phyloP scores from a whole-genome alignment of 2,329 filamentous ascomycete genomes.

The Pseudogymnoascus sp. region DNA sequence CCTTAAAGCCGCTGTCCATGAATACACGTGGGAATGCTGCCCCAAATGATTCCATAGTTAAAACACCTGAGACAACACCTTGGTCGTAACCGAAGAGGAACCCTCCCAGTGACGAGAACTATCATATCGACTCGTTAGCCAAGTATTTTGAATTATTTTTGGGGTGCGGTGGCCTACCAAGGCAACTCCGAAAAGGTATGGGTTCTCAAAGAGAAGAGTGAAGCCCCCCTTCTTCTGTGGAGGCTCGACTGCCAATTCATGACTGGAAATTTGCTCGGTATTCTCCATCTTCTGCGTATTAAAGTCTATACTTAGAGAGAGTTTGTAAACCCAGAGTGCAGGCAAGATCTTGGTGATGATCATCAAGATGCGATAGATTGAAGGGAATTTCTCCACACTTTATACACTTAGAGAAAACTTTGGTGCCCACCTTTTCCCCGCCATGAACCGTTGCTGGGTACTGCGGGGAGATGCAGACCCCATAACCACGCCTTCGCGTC shows the following conservation, averaged over 20 bases:
- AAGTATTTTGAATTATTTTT: background rate
- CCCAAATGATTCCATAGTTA: conserved; percentile 38
- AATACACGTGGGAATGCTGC: conserved; percentile 33
- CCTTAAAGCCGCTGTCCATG: conserved; percentile 38
- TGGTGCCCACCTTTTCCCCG: conserved; percentile 3
- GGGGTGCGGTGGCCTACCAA: conserved; percentile 22
- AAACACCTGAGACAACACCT: conserved; percentile 38
- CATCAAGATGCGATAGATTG: background rate
- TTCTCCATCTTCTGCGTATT: background rate
- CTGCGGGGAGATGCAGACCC: background rate
- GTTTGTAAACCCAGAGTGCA: background rate
- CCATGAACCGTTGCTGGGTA: background rate
- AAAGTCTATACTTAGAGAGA: background rate
- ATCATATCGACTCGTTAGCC: background rate
- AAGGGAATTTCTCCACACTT: conserved; percentile 3
- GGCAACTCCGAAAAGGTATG: conserved; percentile 32
- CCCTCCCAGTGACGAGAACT: conserved; percentile 36
- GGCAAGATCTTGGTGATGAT: background rate
- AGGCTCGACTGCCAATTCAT: background rate
- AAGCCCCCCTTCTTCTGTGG: background rate
- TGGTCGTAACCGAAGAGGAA: conserved; percentile 41
- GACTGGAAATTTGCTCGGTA: background rate
- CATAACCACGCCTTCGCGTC: background rate
- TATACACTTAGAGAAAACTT: background rate
- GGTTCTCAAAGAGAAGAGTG: conserved; percentile 22